Conservation (phyloP, 2,329 filamentous ascomycete species). For the Pestalotiopsis sp. region DNA sequence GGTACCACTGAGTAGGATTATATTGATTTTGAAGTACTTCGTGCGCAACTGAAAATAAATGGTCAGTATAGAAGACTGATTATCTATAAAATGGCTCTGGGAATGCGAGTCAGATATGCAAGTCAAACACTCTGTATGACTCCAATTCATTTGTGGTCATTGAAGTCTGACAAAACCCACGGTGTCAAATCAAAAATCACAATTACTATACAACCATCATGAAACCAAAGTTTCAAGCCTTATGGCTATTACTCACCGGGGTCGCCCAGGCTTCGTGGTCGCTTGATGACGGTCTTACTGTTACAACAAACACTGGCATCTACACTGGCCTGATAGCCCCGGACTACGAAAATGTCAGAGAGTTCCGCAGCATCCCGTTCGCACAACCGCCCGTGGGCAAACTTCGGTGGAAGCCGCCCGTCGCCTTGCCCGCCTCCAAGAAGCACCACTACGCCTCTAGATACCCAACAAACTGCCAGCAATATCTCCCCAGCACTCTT, state of each 20-base stretch:
- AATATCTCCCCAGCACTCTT: slow-evolving; percentile 3
- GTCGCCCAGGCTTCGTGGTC: not conserved
- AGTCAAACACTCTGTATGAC: not conserved
- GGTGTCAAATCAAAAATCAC: not conserved
- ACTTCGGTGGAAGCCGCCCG: slow-evolving; percentile 8
- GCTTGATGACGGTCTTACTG: not conserved
- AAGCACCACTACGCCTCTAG: not conserved
- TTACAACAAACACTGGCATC: slow-evolving; percentile 5
- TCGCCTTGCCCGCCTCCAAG: not conserved
- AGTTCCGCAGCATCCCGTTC: slow-evolving; percentile 9
- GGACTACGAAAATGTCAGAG: slow-evolving; percentile 2
- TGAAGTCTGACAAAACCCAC: not conserved
- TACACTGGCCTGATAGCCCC: slow-evolving; percentile 7
- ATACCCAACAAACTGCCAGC: not conserved
- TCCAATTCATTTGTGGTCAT: not conserved
- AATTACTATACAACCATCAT: not conserved
- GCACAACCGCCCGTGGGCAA: slow-evolving; percentile 9
- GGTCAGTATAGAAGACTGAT: not conserved
- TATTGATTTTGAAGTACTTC: not conserved
- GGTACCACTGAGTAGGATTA: not conserved
- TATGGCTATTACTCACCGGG: not conserved
- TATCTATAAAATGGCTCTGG: not conserved
- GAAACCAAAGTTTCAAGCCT: not conserved
- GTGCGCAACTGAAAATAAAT: slow-evolving; percentile 1
- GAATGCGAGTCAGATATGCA: not conserved